Percentiles rank a stretch among this genome's conserved stretches.
phyloP scores from a whole-genome alignment of 2,329 filamentous ascomycete genomes.

The Sporothrix pallida region DNA sequence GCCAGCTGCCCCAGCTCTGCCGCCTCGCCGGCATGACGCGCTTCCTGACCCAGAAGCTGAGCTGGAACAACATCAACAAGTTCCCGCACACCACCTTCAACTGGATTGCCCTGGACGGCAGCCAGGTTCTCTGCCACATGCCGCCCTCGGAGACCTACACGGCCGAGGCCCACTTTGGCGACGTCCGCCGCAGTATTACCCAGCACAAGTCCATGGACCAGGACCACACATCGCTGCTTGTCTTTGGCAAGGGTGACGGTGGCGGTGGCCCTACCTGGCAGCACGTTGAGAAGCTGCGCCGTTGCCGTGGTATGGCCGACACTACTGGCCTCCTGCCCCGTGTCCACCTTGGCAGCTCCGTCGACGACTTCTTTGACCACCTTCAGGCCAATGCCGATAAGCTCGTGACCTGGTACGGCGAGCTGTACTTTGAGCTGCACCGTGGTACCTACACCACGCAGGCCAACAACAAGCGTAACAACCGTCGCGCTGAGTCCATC shows the following conservation, averaged over 20 bases:
- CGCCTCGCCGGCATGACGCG: conserved; percentile 93
- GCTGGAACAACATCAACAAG: conserved; percentile 99
- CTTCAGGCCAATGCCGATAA: conserved; percentile 79
- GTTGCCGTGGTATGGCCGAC: conserved; percentile 90
- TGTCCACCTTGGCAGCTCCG: conserved; percentile 84
- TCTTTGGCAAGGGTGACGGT: conserved; percentile 96
- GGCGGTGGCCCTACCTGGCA: conserved; percentile 94
- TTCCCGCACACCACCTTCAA: conserved; percentile 99
- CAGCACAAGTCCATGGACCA: conserved; percentile 97
- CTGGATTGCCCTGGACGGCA: conserved; percentile 95
- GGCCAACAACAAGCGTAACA: conserved; percentile 95
- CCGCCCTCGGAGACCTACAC: conserved; percentile 95
- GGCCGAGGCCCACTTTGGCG: conserved; percentile 90
- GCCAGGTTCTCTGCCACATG: conserved; percentile 98
- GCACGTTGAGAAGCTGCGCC: conserved; percentile 91
- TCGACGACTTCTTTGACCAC: conserved; percentile 91
- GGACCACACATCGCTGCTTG: conserved; percentile 85
- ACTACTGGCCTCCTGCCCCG: conserved; percentile 71
- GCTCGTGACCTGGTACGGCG: conserved; percentile 95
- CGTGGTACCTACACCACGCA: conserved; percentile 97
- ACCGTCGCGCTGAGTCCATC: conserved; percentile 82
- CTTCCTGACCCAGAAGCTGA: conserved; percentile 97
- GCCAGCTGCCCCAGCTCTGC: conserved; percentile 91
- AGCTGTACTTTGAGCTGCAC: conserved; percentile 97
- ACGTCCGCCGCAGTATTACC: conserved; percentile 84